Conservation (phyloP, 768 basidiomycete species). For the Butyriboletus loyo region DNA sequence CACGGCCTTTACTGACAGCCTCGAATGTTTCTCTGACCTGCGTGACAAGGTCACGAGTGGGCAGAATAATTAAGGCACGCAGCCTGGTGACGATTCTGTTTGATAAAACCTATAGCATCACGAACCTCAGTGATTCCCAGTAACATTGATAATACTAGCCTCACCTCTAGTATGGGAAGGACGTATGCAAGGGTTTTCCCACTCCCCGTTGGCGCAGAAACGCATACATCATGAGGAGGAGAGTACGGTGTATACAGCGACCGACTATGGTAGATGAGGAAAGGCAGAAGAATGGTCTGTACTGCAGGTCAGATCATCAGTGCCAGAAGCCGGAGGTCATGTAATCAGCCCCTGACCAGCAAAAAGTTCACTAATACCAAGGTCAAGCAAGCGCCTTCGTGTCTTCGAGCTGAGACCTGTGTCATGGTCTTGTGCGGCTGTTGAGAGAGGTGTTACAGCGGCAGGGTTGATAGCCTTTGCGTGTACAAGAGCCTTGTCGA, state of each 20-base stretch:
- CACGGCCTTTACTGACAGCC: conserved; percentile 76
- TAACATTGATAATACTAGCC: neutral
- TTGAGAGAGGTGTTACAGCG: conserved; percentile 42
- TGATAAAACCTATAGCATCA: conserved; percentile 56
- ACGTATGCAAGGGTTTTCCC: conserved; percentile 98
- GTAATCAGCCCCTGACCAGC: conserved; percentile 56
- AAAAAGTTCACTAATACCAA: conserved; percentile 85
- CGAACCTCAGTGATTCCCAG: neutral
- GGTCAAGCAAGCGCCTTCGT: conserved; percentile 59
- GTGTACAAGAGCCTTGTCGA: conserved; percentile 68
- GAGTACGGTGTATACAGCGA: conserved; percentile 64
- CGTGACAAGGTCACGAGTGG: conserved; percentile 87
- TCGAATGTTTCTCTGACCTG: conserved; percentile 96
- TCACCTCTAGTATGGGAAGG: conserved; percentile 85
- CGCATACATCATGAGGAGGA: conserved; percentile 78
- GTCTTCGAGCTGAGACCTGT: conserved; percentile 59
- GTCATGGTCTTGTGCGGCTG: conserved; percentile 34
- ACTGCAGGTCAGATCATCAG: conserved; percentile 47
- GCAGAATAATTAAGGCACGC: conserved; percentile 85
- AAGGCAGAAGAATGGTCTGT: conserved; percentile 84
- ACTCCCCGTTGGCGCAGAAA: conserved; percentile 96
- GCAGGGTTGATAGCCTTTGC: conserved; percentile 68
- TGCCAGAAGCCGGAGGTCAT: neutral
- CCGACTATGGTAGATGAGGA: conserved; percentile 55
- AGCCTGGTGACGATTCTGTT: conserved; percentile 75